Evolutionary conservation across 2,329 filamentous ascomycete genomes (phyloP).

Genomic region (Aureobasidium sp.): DNA sequence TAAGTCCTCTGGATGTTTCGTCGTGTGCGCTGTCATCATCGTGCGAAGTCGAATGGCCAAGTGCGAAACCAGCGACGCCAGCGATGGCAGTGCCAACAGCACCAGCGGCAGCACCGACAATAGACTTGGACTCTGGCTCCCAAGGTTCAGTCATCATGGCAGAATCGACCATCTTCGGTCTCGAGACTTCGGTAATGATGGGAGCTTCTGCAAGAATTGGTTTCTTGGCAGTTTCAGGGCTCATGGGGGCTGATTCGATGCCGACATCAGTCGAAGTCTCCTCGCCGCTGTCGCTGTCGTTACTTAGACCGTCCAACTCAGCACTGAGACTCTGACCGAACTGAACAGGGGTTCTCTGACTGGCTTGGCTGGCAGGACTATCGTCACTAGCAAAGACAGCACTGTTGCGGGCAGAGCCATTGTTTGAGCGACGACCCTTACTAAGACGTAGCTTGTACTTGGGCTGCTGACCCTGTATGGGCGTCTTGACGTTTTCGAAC

Average conservation of each 20-base stretch:
- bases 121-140: slow-evolving; percentile 31
- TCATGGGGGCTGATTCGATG: slow-evolving; percentile 15
- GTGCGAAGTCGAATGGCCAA: slow-evolving; percentile 21
- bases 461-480: slow-evolving; percentile 54
- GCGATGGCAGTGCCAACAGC: slow-evolving; percentile 28
- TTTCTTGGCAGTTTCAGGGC: slow-evolving; percentile 8
- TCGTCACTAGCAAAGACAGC: slow-evolving; percentile 37
- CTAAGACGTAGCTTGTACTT: slow-evolving; percentile 67
- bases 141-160: slow-evolving; percentile 57
- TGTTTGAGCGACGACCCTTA: slow-evolving; percentile 15
- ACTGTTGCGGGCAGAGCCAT: slow-evolving; percentile 15
- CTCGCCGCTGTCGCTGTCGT: slow-evolving; percentile 41
- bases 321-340: slow-evolving; percentile 78
- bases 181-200: slow-evolving; percentile 5
- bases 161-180: slow-evolving; percentile 50
- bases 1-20: not conserved
- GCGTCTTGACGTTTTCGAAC: slow-evolving; percentile 58
- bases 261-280: slow-evolving; percentile 17
- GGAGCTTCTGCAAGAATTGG: not conserved
- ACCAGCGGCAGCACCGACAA: slow-evolving; percentile 22
- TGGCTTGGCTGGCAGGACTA: slow-evolving; percentile 43
- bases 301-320: slow-evolving; percentile 74
- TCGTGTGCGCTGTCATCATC: slow-evolving; percentile 10
- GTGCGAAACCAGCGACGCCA: slow-evolving; percentile 30
- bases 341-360: slow-evolving; percentile 37